Conservation (phyloP, 73 alveolate species). For the Tetrahymena elliotti region DNA sequence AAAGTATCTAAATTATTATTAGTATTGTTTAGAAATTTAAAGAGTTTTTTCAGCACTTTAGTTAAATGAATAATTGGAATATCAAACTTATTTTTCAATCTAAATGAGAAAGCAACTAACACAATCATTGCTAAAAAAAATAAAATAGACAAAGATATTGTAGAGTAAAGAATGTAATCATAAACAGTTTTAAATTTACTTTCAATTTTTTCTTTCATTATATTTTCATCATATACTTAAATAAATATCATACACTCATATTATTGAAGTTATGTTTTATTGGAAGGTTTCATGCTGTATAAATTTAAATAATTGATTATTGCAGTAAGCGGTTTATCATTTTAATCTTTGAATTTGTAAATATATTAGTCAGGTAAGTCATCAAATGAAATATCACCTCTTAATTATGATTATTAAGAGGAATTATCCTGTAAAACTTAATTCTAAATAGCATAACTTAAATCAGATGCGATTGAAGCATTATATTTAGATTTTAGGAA, state of each 20-base stretch:
- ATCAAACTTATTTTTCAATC: background rate
- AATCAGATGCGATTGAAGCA: background rate
- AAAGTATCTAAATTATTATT: background rate
- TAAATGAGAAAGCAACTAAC: background rate
- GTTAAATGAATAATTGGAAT: background rate
- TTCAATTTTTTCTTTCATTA: background rate
- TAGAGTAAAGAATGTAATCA: background rate
- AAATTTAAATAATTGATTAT: background rate
- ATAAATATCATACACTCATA: background rate
- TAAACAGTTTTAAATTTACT: background rate
- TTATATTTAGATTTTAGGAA: background rate
- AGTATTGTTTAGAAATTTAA: background rate
- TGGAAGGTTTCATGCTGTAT: background rate
- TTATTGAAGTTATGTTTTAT: background rate
- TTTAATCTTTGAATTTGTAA: background rate
- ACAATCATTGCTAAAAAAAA: background rate
- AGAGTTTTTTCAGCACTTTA: background rate
- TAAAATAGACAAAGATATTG: background rate
- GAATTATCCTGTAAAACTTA: background rate
- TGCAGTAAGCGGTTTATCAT: background rate
- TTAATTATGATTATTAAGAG: background rate
- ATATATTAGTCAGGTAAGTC: background rate
- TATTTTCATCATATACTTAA: background rate
- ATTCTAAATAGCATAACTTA: background rate
- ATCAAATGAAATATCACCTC: background rate